A percentile compares a stretch with the other conserved stretches of the same genome.
Conservation (phyloP, 805 yeast genomes). For the Wickerhamiella sorbophila region DNA sequence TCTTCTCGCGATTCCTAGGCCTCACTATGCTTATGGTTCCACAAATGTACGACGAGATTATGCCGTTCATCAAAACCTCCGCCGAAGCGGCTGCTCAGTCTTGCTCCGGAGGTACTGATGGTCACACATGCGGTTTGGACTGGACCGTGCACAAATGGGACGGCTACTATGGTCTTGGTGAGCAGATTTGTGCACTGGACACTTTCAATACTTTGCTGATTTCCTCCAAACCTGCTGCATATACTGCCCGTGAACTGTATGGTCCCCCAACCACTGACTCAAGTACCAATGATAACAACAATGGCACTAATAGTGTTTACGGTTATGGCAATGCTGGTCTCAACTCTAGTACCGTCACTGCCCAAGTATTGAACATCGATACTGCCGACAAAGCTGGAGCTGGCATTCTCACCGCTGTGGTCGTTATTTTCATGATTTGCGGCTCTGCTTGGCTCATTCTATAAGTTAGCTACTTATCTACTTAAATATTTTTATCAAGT, state of each 20-base stretch:
- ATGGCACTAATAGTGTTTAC: conserved; percentile 10
- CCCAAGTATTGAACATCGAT: conserved; percentile 12
- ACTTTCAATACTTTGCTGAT: conserved; percentile 26
- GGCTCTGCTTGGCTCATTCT: conserved; percentile 40
- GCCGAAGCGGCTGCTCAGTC: conserved; percentile 65
- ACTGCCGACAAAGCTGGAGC: conserved; percentile 71
- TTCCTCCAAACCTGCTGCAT: conserved; percentile 15
- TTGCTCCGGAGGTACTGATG: conserved; percentile 79
- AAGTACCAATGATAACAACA: background rate
- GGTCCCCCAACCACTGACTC: background rate
- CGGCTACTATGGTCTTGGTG: conserved; percentile 69
- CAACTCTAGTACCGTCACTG: conserved; percentile 12
- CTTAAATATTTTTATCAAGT: background rate
- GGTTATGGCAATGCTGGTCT: conserved; percentile 22
- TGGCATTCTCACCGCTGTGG: conserved; percentile 65
- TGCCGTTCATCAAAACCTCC: conserved; percentile 35
- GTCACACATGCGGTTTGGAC: conserved; percentile 74
- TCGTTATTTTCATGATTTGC: conserved; percentile 45
- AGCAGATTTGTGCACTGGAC: conserved; percentile 79
- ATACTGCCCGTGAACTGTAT: conserved; percentile 15
- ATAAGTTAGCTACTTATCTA: conserved; percentile 2
- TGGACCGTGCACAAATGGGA: conserved; percentile 65
- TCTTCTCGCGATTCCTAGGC: conserved; percentile 60
- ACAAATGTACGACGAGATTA: conserved; percentile 23
- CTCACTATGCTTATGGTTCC: conserved; percentile 63